These are phyloP conservation scores for Alternaria sp. DNA, from an alignment of 2,329 filamentous ascomycete genomes.

Conservation along the genomic window DNA sequence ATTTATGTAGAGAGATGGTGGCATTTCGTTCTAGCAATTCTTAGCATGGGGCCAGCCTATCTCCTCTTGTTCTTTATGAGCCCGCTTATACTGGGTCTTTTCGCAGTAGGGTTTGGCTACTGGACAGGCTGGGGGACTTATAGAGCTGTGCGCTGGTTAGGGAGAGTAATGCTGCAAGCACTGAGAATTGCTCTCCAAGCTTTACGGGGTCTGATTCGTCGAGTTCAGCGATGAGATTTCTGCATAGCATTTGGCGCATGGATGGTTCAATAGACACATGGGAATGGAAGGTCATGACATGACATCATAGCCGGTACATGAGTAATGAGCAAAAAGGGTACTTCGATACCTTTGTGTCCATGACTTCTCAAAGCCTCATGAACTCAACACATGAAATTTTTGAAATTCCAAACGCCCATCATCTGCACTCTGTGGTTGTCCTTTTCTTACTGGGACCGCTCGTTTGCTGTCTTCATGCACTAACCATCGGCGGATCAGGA, in stretches of 20 bases:
- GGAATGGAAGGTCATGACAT: neutral
- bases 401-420: neutral
- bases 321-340: neutral
- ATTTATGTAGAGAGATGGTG: neutral
- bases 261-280: neutral
- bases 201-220: neutral
- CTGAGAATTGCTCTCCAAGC: neutral
- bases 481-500: neutral
- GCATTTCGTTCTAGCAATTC: neutral
- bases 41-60: constrained; percentile 11
- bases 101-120: neutral
- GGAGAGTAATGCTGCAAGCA: neutral
- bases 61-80: constrained; percentile 1
- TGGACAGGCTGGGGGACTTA: neutral
- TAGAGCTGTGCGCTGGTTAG: neutral
- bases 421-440: neutral
- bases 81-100: neutral
- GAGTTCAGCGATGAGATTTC: neutral
- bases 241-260: constrained; percentile 8
- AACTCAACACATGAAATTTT: neutral
- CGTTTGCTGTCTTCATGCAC: neutral
- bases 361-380: too few relatives aligned
- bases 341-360: too few relatives aligned
- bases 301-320: neutral
- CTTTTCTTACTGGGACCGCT: neutral